Percentiles rank a stretch among this genome's conserved stretches.
phyloP scores from a whole-genome alignment of 257 asterid genomes.

The Solanum bulbocastanum region DNA sequence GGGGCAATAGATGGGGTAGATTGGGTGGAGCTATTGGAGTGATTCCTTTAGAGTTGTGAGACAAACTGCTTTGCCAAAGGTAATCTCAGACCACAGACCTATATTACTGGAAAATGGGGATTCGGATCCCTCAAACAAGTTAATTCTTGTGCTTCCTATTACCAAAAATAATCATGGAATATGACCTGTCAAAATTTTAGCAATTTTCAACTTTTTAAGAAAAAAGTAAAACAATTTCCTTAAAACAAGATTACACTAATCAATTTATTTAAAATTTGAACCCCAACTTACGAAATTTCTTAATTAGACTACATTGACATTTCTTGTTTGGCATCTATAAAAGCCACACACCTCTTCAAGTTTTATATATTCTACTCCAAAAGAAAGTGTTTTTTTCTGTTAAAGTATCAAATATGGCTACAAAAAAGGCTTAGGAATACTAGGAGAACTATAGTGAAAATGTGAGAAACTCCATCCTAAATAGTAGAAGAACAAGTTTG shows the following conservation, averaged over 20 bases:
- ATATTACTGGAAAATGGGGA: background rate
- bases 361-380: background rate
- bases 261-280: background rate
- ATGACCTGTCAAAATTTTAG: background rate
- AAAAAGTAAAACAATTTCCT: background rate
- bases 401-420: conserved; percentile 13
- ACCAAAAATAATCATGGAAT: background rate
- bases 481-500: conserved; percentile 14
- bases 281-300: background rate
- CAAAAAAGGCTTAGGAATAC: conserved; percentile 11
- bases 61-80: background rate
- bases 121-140: background rate
- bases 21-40: background rate
- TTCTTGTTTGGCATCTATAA: background rate
- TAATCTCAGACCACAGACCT: background rate
- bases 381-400: background rate
- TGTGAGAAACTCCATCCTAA: conserved; percentile 18
- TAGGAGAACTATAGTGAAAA: conserved; percentile 17
- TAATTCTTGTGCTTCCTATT: background rate
- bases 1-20: no score
- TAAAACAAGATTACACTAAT: background rate
- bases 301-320: background rate
- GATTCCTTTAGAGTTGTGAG: background rate
- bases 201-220: background rate
- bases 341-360: background rate